These are phyloP conservation scores for Gossypium herbaceum DNA, from an alignment of 345 rosid species.

Conservation along the genomic window DNA sequence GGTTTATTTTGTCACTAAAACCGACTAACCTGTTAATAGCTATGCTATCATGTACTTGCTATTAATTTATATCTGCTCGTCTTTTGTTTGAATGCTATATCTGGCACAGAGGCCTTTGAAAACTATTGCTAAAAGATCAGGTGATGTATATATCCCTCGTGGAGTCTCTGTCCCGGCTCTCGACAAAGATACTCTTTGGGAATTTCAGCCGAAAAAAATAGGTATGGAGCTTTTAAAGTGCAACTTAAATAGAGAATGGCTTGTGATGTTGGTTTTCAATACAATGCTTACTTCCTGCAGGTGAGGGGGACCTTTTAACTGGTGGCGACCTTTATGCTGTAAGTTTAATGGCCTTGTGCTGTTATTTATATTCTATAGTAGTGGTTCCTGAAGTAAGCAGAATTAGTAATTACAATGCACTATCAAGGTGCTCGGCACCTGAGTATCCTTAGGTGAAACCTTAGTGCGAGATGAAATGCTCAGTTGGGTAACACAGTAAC, in stretches of 20 bases:
- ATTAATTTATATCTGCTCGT: neutral
- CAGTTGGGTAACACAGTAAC: neutral
- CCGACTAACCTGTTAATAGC: neutral
- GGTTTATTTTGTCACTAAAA: neutral
- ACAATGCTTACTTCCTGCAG: conserved; percentile 33
- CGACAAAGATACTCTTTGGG: conserved; percentile 93
- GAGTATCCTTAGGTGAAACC: neutral
- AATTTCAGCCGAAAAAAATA: conserved; percentile 81
- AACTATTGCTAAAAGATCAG: conserved; percentile 89
- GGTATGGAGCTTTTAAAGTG: conserved; percentile 38
- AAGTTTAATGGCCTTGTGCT: conserved; percentile 37
- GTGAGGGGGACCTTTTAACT: conserved; percentile 91
- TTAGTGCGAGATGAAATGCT: neutral
- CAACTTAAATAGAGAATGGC: neutral
- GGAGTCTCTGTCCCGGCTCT: conserved; percentile 99
- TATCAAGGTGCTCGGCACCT: neutral
- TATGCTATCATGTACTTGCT: conserved; percentile 1
- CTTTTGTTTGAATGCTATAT: neutral
- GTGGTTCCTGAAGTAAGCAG: neutral
- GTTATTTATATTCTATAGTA: conserved; percentile 11
- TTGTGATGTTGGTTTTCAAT: conserved; percentile 3
- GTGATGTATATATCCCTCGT: conserved; percentile 99
- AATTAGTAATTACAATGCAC: neutral
- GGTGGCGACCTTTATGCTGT: conserved; percentile 99
- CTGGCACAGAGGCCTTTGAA: conserved; percentile 83